Percentiles rank a stretch among this genome's conserved stretches.
Evolutionary conservation across 2,329 filamentous ascomycete genomes (phyloP).

Genomic region (Anthostomella pinea): DNA sequence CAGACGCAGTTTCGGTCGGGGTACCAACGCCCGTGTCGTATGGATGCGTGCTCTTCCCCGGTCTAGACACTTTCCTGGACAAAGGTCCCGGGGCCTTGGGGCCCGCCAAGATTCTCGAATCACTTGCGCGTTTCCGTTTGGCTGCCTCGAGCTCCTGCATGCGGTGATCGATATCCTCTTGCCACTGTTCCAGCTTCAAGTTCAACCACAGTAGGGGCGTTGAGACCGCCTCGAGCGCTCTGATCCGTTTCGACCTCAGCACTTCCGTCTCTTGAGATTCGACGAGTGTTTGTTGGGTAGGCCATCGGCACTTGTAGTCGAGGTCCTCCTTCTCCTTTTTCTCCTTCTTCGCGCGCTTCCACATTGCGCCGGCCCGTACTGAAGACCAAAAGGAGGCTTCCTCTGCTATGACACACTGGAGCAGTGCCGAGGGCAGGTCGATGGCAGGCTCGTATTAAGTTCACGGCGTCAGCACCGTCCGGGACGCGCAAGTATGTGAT

Average conservation of each 20-base stretch:
- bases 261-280: slow-evolving; percentile 12
- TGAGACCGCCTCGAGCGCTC: slow-evolving; percentile 18
- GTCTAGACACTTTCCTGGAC: slow-evolving; percentile 9
- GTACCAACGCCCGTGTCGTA: slow-evolving; percentile 27
- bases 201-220: slow-evolving; percentile 21
- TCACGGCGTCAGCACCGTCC: no score
- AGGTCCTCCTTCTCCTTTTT: slow-evolving; percentile 10
- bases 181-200: slow-evolving; percentile 22
- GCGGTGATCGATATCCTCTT: slow-evolving; percentile 21
- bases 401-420: no score
- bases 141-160: slow-evolving; percentile 18
- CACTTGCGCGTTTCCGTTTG: slow-evolving; percentile 11
- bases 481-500: no score
- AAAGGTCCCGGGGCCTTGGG: background rate
- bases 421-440: no score
- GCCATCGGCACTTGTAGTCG: slow-evolving; percentile 31
- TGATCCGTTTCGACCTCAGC: slow-evolving; percentile 14
- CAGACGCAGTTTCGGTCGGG: background rate
- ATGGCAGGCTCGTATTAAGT: no score
- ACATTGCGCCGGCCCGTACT: background rate
- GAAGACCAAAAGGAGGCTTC: no score
- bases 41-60: slow-evolving; percentile 30
- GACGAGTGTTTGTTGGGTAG: slow-evolving; percentile 27
- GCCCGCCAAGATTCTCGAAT: slow-evolving; percentile 3
- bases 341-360: slow-evolving; percentile 1